Evolutionary conservation across 495 filamentous ascomycete genomes (phyloP), one percentile per base, ranked within the genome.

Genomic region (Aspergillus biplanus): DNA sequence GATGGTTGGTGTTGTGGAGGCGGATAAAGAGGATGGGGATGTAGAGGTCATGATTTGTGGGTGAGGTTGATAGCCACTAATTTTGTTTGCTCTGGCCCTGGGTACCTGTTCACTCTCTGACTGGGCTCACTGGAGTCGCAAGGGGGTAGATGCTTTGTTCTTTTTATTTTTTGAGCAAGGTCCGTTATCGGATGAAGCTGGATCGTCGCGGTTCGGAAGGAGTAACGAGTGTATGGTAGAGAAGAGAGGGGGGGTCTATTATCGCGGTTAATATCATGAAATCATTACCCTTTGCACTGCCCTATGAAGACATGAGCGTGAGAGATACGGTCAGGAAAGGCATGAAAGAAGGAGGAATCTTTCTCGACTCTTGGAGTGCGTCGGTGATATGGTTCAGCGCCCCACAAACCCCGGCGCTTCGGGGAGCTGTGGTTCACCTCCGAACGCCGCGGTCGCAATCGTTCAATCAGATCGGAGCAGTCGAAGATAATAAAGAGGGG

Each of bases 341-440:
- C 5, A 31, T 11, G 11, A 18, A n/a, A 18, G 16, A n/a, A 50
- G 47, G 47, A 49, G 50, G 31, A 34, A 33, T 33, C 46, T 53
- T n/a, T 42, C 48, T 33, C 39, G 21, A 27, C 33, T 18, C 33
- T 59, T 57, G 53, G 21, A 27, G 21, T 27, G 21, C 1, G 21
- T 27, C 21, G 21, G 21, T 27, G 50, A 57, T 52, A 32, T 44
- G 32, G 16, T 61, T 69, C 58, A 21, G 53, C 35, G 72, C 72
- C 73, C 73, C 75, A 73, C 75, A 63, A 55, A 58, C 61, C 27
- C 60, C 50, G 57, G 37, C 55, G 66, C 49, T 59, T 67, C 74
- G 75, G 74, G 74, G 75, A 78, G 73, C n/a, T 48, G 55, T 1
- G 52, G 58, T 6, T 39, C 55, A 63, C 57, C 74, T 78, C 75